A percentile compares a stretch with the other conserved stretches of the same genome.
phyloP scores from a whole-genome alignment of 805 yeast genomes.

The Kazachstania taianensis region DNA sequence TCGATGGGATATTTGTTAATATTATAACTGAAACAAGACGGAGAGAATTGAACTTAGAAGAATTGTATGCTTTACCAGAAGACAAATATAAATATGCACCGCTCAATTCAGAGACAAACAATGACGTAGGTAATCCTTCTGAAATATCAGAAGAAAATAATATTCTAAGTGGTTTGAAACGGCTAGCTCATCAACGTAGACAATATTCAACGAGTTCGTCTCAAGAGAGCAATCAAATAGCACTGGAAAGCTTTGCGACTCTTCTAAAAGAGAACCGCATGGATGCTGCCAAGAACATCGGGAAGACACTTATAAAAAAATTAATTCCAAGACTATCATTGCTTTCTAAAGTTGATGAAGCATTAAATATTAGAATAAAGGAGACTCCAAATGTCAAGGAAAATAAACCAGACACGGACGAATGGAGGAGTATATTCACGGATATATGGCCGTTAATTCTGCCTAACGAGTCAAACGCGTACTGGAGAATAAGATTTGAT shows the following conservation, averaged over 20 bases:
- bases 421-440: too few species aligned
- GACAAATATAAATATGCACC: conserved; percentile 25
- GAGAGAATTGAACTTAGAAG: conserved; percentile 57
- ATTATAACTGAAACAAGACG: conserved; percentile 65
- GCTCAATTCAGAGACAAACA: neutral
- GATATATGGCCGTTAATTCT: conserved; percentile 20
- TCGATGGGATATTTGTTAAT: conserved; percentile 60
- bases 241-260: too few species aligned
- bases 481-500: conserved; percentile 16
- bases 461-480: conserved; percentile 7
- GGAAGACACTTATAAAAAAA: too few species aligned
- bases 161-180: conserved; percentile 23
- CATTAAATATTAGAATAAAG: too few species aligned
- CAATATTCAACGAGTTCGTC: conserved; percentile 21
- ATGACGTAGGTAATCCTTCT: neutral
- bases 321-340: too few species aligned
- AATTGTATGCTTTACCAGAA: conserved; percentile 45
- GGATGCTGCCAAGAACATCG: too few species aligned
- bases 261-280: too few species aligned
- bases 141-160: conserved; percentile 12
- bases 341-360: too few species aligned
- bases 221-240: too few species aligned
- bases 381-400: too few species aligned
- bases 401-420: too few species aligned
- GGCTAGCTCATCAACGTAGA: conserved; percentile 22